Conservation (phyloP, 2,329 filamentous ascomycete genomes). For the Fusarium tuaranense region DNA sequence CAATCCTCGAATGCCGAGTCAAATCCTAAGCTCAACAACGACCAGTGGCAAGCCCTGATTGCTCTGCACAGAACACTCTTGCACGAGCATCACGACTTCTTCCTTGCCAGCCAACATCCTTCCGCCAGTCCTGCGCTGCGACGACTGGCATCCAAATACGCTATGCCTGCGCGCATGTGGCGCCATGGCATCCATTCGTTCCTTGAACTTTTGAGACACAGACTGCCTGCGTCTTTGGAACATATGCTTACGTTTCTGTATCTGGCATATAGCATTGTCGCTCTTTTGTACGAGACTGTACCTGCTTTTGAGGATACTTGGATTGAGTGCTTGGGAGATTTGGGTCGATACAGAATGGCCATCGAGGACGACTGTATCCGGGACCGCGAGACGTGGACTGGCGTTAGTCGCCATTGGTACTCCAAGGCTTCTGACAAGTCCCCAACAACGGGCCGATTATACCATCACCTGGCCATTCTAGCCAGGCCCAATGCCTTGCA, state of each 20-base stretch:
- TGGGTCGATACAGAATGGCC: constrained; percentile 87
- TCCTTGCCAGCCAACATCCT: constrained; percentile 88
- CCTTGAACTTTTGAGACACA: constrained; percentile 79
- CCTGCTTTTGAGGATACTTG: constrained; percentile 87
- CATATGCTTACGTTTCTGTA: constrained; percentile 95
- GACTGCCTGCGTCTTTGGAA: constrained; percentile 81
- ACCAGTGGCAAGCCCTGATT: constrained; percentile 89
- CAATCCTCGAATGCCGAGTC: constrained; percentile 61
- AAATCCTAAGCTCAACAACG: constrained; percentile 62
- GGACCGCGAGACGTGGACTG: constrained; percentile 84
- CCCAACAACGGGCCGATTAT: constrained; percentile 81
- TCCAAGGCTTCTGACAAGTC: constrained; percentile 81
- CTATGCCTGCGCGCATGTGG: constrained; percentile 96
- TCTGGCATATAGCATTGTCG: constrained; percentile 90
- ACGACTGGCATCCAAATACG: constrained; percentile 81
- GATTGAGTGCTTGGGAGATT: constrained; percentile 92
- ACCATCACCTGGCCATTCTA: constrained; percentile 88
- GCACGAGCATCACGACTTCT: constrained; percentile 88
- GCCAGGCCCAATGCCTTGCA: constrained; percentile 76
- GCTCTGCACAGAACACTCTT: constrained; percentile 83
- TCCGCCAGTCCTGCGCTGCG: constrained; percentile 76
- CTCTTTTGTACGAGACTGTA: constrained; percentile 86
- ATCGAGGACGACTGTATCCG: constrained; percentile 85
- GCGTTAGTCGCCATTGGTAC: constrained; percentile 86
- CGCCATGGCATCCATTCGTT: constrained; percentile 90